Base-by-base conservation (phyloP, 148 eudicot genomes). In the Persicaria tinctoria region DNA sequence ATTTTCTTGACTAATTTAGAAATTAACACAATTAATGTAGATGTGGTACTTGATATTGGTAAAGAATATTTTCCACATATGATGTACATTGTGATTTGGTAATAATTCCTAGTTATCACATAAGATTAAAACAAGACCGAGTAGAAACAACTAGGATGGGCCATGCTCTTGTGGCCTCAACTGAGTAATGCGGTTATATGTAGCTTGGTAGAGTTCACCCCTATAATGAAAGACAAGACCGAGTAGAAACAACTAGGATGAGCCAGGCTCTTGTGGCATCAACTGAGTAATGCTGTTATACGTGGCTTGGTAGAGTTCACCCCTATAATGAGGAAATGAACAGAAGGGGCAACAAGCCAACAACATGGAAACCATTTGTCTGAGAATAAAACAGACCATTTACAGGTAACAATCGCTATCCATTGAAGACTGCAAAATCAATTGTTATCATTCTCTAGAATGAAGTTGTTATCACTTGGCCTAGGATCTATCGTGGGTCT, bases 11-110 rank as follows among this genome's bases (percentile, higher is more conserved):
- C 41, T 32, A 2, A 32, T 32, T 32, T 32, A 32, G 2, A 32
- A 32, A 32, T 32, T 32, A 32, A 32, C 41, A 32, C 41, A 32
- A 32, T 32, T 32, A 32, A 32, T 85, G 84, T 46, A 90, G 90
- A 2, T 85, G 81, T 32, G 85, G 85, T 46, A 90, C 92, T 79
- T 92, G 95, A 81, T 74, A 84, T 79, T 92, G 92, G 46, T 91
- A 84, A 83, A 84, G 73, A 41, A 89, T 79, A 76, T 88, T 78
- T 78, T 92, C 95, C 70, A 88, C 89, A 48, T 85, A 78, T 63
- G 90, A 83, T 82, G 84, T 90, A 80, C 88, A 94, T 8, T 90
- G 83, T 41, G 95, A 94, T 83, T 88, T 88, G 85, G 79, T 89
- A 20, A 91, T 80, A 14, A 93, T 87, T 62, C 5, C 68, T 62